phyloP scores from a whole-genome alignment of 257 asterid genomes.

The Fraxinus pennsylvanica region DNA sequence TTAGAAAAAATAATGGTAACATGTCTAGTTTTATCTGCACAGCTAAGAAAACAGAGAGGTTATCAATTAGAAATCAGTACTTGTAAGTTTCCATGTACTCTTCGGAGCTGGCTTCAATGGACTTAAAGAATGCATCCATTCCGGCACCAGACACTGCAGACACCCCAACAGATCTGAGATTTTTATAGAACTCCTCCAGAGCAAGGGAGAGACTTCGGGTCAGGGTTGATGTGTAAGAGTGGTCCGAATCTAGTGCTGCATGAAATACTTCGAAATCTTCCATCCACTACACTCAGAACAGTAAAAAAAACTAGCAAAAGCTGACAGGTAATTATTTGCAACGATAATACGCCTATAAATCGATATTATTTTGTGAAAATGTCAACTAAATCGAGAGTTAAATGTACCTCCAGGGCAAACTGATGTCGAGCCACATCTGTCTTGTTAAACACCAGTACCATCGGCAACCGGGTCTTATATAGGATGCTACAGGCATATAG shows the following conservation, averaged over 20 bases:
- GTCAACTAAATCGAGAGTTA: not conserved
- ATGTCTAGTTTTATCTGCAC: not conserved
- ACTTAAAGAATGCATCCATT: slow-evolving; percentile 77
- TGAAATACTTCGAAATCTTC: slow-evolving; percentile 86
- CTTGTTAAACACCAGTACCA: slow-evolving; percentile 87
- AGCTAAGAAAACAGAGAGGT: not conserved
- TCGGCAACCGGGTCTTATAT: slow-evolving; percentile 87
- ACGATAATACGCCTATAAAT: not conserved
- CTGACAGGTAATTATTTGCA: not conserved
- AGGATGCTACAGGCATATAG: slow-evolving; percentile 96
- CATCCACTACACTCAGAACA: slow-evolving; percentile 78
- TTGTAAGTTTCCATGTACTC: slow-evolving; percentile 95
- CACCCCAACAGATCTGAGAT: slow-evolving; percentile 86
- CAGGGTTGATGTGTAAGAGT: slow-evolving; percentile 77
- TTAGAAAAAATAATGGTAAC: not conserved
- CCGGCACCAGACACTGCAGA: slow-evolving; percentile 96
- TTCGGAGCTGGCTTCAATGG: slow-evolving; percentile 80
- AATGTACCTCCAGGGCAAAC: slow-evolving; percentile 86
- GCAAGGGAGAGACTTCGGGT: slow-evolving; percentile 90
- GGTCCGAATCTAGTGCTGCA: slow-evolving; percentile 80
- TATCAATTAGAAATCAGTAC: slow-evolving; percentile 34
- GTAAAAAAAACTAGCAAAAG: too few species aligned
- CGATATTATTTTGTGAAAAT: not conserved
- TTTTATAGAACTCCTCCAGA: slow-evolving; percentile 84
- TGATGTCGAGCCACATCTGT: slow-evolving; percentile 90